These are phyloP conservation scores for Lactarius hengduanensis DNA, from an alignment of 768 basidiomycete genomes.

Conservation along the genomic window DNA sequence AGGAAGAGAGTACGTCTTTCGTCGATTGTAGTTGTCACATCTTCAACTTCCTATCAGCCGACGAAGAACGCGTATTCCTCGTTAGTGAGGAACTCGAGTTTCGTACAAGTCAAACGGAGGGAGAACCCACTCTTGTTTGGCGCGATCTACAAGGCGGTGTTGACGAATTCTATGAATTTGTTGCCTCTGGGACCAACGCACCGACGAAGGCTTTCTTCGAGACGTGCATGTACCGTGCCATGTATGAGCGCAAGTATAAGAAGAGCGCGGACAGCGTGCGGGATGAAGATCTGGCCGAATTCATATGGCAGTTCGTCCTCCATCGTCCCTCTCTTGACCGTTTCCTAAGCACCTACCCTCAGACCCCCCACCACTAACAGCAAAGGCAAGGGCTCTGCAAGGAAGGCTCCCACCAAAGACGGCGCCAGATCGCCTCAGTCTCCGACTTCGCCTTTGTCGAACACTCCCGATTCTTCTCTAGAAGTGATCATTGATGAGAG, in stretches of 20 bases:
- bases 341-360: neutral
- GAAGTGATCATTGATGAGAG: slow-evolving; percentile 40
- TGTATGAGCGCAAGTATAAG: slow-evolving; percentile 93
- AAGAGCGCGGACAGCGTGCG: slow-evolving; percentile 62
- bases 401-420: slow-evolving; percentile 29
- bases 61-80: slow-evolving; percentile 91
- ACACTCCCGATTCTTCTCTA: slow-evolving; percentile 24
- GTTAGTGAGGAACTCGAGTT: slow-evolving; percentile 91
- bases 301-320: slow-evolving; percentile 74
- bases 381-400: slow-evolving; percentile 30
- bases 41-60: slow-evolving; percentile 51
- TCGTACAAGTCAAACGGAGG: slow-evolving; percentile 66
- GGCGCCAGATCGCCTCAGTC: slow-evolving; percentile 13
- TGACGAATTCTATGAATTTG: slow-evolving; percentile 93
- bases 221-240: slow-evolving; percentile 90
- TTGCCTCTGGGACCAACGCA: slow-evolving; percentile 67
- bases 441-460: slow-evolving; percentile 13
- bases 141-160: slow-evolving; percentile 88
- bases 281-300: slow-evolving; percentile 71
- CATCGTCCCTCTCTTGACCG: neutral
- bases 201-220: slow-evolving; percentile 89
- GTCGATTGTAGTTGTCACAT: neutral
- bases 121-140: slow-evolving; percentile 85
- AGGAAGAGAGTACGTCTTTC: slow-evolving; percentile 70
- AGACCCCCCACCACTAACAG: slow-evolving; percentile 22